phyloP scores from a whole-genome alignment of 352 stramenopile species.

The Phytophthora quininea region DNA sequence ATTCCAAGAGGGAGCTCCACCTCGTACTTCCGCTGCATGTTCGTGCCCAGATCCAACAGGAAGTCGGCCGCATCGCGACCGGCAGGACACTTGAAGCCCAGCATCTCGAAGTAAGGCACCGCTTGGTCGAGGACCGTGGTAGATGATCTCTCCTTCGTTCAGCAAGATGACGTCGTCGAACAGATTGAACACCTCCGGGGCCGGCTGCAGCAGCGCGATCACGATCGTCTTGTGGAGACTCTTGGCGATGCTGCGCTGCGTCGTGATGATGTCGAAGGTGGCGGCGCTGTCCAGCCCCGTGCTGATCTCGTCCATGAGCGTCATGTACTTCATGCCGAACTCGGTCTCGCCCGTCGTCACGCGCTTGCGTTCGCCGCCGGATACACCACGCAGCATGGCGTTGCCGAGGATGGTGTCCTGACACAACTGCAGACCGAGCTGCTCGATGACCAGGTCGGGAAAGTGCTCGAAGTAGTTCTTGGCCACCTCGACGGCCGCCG shows the following conservation, averaged over 20 bases:
- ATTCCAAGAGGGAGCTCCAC: constrained; percentile 7
- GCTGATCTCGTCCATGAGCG: constrained; percentile 92
- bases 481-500: constrained; percentile 22
- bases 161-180: constrained; percentile 67
- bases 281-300: constrained; percentile 91
- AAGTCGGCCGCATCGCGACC: constrained; percentile 59
- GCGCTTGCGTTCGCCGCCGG: constrained; percentile 68
- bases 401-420: constrained; percentile 60
- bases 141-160: constrained; percentile 69
- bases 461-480: constrained; percentile 36
- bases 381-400: constrained; percentile 58
- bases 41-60: constrained; percentile 55
- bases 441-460: constrained; percentile 51
- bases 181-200: constrained; percentile 57
- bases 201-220: constrained; percentile 61
- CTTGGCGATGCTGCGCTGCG: constrained; percentile 55
- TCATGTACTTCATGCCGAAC: constrained; percentile 65
- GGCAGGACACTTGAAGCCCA: constrained; percentile 50
- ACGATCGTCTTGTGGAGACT: constrained; percentile 53
- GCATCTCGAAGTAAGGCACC: constrained; percentile 40
- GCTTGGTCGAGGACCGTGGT: constrained; percentile 58
- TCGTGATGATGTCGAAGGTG: constrained; percentile 90
- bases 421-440: constrained; percentile 47
- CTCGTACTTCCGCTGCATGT: constrained; percentile 47
- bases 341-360: constrained; percentile 86